Percentiles rank a stretch among this genome's conserved stretches.
phyloP scores from a whole-genome alignment of 2,329 filamentous ascomycete genomes.

The Arthrobotrys musiformis region DNA sequence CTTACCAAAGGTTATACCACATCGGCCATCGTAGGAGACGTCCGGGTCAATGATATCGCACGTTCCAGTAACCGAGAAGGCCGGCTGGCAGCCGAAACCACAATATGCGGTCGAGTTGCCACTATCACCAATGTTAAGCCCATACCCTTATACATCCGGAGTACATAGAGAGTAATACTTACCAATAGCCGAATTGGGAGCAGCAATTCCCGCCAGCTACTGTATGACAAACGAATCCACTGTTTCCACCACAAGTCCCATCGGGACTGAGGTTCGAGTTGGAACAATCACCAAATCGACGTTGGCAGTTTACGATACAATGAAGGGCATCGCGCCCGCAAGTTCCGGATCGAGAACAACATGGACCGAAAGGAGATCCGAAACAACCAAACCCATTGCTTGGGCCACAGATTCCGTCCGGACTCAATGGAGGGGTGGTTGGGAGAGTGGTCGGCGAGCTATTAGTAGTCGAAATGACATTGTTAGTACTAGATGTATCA shows the following conservation, averaged over 20 bases:
- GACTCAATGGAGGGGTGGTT: conserved; percentile 25
- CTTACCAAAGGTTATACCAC: conserved; percentile 30
- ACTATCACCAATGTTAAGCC: conserved; percentile 26
- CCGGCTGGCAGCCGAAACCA: conserved; percentile 53
- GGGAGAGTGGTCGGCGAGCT: conserved; percentile 13
- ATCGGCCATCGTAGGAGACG: conserved; percentile 49
- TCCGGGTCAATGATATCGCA: conserved; percentile 39
- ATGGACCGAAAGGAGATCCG: conserved; percentile 34
- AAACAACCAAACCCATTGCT: conserved; percentile 41
- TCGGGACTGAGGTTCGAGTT: conserved; percentile 60
- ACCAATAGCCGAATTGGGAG: conserved; percentile 64
- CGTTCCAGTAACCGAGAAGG: conserved; percentile 49
- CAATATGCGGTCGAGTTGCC: conserved; percentile 50
- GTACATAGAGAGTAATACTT: conserved; percentile 42
- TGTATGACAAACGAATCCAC: conserved; percentile 62
- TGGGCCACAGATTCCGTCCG: conserved; percentile 34
- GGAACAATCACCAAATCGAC: conserved; percentile 45
- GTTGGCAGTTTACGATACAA: conserved; percentile 44
- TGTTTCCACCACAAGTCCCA: conserved; percentile 62
- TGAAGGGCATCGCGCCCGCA: conserved; percentile 48
- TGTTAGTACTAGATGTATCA: conserved; percentile 21
- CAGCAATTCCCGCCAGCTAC: conserved; percentile 63
- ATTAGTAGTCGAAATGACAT: conserved; percentile 14
- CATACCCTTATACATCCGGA: too few species aligned
- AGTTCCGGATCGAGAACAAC: conserved; percentile 50